Evolutionary conservation across 345 rosid genomes (phyloP), one percentile per base, ranked within the genome.

Genomic region (Rhodamnia rubescens): DNA sequence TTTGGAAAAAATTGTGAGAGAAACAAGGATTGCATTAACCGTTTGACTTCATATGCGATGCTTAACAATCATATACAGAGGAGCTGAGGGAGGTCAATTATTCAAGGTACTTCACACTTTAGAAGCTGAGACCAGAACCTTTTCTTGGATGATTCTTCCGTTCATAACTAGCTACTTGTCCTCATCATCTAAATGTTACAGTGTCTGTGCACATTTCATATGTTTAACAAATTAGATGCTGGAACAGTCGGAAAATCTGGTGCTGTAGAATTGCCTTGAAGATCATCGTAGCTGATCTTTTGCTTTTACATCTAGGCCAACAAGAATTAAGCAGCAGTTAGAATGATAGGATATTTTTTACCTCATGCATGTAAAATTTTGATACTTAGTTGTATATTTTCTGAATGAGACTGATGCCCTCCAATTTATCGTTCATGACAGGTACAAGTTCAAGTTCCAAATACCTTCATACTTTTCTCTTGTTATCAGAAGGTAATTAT

Each of bases 381-480:
- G 40, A 8, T 69, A 16, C 78, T 69, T 32, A 12, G 12, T 69
- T 69, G 47, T 16, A 21, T 69, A 18, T n/a, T 26, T 51, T 80
- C 24, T 59, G 7, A 22, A 69, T n/a, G 57, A 85, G 61, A 64
- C 29, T 50, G 80, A 54, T 83, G 44, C 42, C 42, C 83, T 78
- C 87, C 82, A 47, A 87, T 83, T 51, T 74, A 85, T 87, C 59
- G 61, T 75, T 89, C 74, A 85, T 91, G 89, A 89, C 96, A 96
- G 99, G 99, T 96, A 95, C 92, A 89, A 93, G 90, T 94, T 96
- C 95, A 96, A 96, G 88, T 95, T 96, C 89, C 97, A 85, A 85
- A 94, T 95, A 89, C 98, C 99, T 74, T 94, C 99, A 50, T 96
- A 96, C 89, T 96, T 96, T 90, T 95, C 95, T 85, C 99, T 96